phyloP scores from a whole-genome alignment of 2,329 filamentous ascomycete genomes.

The Geosmithia morbida region DNA sequence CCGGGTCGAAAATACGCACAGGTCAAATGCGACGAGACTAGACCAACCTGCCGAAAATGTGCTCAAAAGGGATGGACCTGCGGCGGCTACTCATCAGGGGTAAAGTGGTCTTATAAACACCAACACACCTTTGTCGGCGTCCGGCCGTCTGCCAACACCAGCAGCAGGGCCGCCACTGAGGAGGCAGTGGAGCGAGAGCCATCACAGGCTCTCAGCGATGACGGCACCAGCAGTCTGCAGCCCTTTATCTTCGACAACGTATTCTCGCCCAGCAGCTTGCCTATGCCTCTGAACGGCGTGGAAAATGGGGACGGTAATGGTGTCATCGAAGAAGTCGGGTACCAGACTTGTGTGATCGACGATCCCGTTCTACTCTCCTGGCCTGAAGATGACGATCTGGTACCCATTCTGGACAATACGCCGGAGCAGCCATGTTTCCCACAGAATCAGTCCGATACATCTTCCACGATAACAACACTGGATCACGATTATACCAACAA shows the following conservation, averaged over 20 bases:
- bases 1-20: conserved; percentile 1
- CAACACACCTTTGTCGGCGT: conserved; percentile 7
- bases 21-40: conserved; percentile 16
- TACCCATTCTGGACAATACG: background rate
- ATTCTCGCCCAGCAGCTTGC: background rate
- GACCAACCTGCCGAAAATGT: conserved; percentile 12
- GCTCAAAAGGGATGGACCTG: conserved; percentile 12
- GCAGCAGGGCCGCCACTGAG: background rate
- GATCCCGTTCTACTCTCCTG: background rate
- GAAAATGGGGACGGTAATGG: background rate
- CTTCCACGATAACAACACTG: background rate
- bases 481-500: conserved; percentile 1
- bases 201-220: background rate
- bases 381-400: background rate
- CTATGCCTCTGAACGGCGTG: background rate
- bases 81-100: conserved; percentile 13
- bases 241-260: background rate
- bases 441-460: background rate
- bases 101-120: conserved; percentile 27
- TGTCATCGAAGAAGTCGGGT: background rate
- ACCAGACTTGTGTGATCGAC: background rate
- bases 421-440: background rate
- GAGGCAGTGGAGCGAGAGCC: background rate
- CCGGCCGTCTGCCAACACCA: background rate
- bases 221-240: background rate